Conservation (phyloP, 164 flowering plant species). For the Tetrastigma voinierianum region DNA sequence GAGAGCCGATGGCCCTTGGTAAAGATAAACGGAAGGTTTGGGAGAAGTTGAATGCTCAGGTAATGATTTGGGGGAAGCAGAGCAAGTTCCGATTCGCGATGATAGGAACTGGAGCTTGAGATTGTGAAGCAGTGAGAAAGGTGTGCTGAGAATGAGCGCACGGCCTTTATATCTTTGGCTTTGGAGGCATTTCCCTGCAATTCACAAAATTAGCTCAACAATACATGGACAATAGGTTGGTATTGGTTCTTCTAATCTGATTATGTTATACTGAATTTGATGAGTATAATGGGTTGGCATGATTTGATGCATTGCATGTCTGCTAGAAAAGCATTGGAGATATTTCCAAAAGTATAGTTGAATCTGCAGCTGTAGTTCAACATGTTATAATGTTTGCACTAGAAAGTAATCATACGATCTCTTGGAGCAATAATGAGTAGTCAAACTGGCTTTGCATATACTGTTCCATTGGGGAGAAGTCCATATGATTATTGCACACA, state of each 20-base stretch:
- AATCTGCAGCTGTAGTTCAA: no score
- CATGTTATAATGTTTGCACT: no score
- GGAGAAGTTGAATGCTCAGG: conserved; percentile 89
- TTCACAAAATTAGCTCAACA: conserved; percentile 74
- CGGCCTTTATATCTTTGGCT: conserved; percentile 61
- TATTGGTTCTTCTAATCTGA: neutral
- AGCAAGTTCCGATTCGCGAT: conserved; percentile 82
- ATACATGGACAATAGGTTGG: conserved; percentile 67
- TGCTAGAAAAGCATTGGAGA: neutral
- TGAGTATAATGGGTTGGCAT: no score
- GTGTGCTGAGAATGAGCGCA: conserved; percentile 62
- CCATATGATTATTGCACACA: no score
- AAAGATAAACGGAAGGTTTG: conserved; percentile 83
- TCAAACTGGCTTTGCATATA: no score
- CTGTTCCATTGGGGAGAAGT: no score
- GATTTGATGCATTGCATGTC: neutral
- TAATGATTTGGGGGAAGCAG: conserved; percentile 94
- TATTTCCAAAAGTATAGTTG: no score
- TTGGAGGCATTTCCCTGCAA: conserved; percentile 81
- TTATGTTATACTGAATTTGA: no score
- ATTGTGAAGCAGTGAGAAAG: conserved; percentile 66
- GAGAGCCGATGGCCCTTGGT: conserved; percentile 91
- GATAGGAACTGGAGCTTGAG: conserved; percentile 88
- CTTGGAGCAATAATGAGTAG: no score
- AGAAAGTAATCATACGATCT: no score